Evolutionary conservation across 306 rosid species (phyloP).

Genomic region (Lotus japonicus): DNA sequence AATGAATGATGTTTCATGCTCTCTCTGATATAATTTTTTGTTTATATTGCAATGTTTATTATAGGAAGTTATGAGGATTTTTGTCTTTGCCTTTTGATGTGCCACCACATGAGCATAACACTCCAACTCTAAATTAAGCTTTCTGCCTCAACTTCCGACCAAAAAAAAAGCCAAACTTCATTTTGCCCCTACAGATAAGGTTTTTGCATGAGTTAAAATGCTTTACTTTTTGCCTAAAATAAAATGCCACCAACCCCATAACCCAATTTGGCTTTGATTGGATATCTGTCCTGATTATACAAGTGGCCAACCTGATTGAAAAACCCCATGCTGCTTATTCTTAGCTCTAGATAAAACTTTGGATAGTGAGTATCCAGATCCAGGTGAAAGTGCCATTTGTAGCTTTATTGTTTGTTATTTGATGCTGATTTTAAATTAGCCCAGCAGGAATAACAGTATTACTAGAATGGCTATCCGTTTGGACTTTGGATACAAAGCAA

Average conservation of each 20-base stretch:
- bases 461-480: background rate
- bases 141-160: conserved; percentile 37
- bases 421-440: background rate
- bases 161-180: conserved; percentile 20
- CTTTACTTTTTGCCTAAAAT: conserved; percentile 9
- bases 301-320: conserved; percentile 8
- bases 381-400: conserved; percentile 19
- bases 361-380: background rate
- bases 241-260: conserved; percentile 2
- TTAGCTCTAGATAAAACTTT: background rate
- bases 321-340: conserved; percentile 7
- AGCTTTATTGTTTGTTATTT: background rate
- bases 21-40: conserved; percentile 1
- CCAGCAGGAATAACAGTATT: background rate
- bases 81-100: conserved; percentile 35
- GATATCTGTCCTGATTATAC: conserved; percentile 9
- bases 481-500: too few species aligned
- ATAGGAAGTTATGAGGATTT: conserved; percentile 19
- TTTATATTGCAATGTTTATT: conserved; percentile 1
- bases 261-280: conserved; percentile 27
- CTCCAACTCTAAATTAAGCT: conserved; percentile 24
- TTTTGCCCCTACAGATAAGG: conserved; percentile 38
- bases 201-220: conserved; percentile 5
- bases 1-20: background rate
- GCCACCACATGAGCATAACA: conserved; percentile 32